Percentiles rank a stretch among this genome's conserved stretches.
phyloP scores from a whole-genome alignment of 805 yeast species.

The Peterozyma toletana region DNA sequence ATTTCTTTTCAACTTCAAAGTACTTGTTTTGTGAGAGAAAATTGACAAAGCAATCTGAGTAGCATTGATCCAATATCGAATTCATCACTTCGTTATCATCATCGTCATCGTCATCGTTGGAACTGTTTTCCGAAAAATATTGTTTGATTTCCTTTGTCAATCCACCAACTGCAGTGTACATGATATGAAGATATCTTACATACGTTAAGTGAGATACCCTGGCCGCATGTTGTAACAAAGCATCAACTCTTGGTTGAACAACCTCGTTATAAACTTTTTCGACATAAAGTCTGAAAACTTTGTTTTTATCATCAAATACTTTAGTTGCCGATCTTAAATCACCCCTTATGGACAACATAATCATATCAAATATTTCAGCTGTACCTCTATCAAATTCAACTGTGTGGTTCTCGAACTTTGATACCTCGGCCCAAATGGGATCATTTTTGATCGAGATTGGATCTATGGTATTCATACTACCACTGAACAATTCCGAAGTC shows the following conservation, averaged over 20 bases:
- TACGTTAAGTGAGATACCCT: constrained; percentile 63
- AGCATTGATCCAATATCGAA: constrained; percentile 59
- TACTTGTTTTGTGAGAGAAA: constrained; percentile 62
- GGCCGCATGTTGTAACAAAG: constrained; percentile 54
- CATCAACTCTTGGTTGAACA: constrained; percentile 47
- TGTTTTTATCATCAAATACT: constrained; percentile 64
- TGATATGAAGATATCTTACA: constrained; percentile 64
- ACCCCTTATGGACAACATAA: constrained; percentile 51
- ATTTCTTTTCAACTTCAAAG: constrained; percentile 64
- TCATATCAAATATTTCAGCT: constrained; percentile 44
- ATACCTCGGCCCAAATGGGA: constrained; percentile 51
- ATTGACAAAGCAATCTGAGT: constrained; percentile 65
- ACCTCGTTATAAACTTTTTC: constrained; percentile 75
- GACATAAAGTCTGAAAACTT: constrained; percentile 61
- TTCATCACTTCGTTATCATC: constrained; percentile 35
- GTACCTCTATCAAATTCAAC: constrained; percentile 46
- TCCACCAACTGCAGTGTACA: constrained; percentile 51
- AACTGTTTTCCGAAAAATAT: constrained; percentile 28
- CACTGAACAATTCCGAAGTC: constrained; percentile 65
- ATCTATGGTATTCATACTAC: constrained; percentile 33
- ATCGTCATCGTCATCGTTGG: constrained; percentile 33
- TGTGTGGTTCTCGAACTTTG: constrained; percentile 49
- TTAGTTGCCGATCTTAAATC: constrained; percentile 69
- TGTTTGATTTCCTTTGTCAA: constrained; percentile 62
- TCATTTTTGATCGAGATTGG: constrained; percentile 26